These are phyloP conservation scores for Scheffersomyces segobiensis DNA, from an alignment of 1,139 yeast species.

Conservation along the genomic window DNA sequence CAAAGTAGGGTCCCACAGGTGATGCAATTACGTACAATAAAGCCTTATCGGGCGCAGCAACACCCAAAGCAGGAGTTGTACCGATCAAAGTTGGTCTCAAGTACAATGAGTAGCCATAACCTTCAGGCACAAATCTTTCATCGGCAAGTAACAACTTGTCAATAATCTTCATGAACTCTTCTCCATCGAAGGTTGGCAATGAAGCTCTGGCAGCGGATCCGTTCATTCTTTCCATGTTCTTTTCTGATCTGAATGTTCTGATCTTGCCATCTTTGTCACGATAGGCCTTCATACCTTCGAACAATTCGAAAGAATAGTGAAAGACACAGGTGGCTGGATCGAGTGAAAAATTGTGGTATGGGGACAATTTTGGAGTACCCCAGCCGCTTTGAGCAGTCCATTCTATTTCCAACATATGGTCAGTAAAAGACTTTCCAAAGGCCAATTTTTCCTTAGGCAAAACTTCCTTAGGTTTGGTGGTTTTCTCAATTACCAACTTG, in stretches of 20 bases:
- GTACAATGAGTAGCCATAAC: conserved; percentile 29
- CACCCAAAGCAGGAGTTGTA: conserved; percentile 36
- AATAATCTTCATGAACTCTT: conserved; percentile 36
- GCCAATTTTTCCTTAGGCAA: conserved; percentile 75
- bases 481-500: conserved; percentile 59
- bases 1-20: conserved; percentile 31
- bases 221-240: conserved; percentile 42
- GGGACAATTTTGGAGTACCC: conserved; percentile 37
- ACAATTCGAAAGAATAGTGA: conserved; percentile 30
- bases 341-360: conserved; percentile 34
- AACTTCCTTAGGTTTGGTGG: conserved; percentile 60
- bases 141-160: conserved; percentile 36
- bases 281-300: conserved; percentile 33
- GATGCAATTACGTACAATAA: conserved; percentile 37
- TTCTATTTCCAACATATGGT: conserved; percentile 43
- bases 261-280: conserved; percentile 30
- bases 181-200: conserved; percentile 38
- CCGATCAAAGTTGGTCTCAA: conserved; percentile 33
- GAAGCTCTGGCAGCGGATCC: conserved; percentile 37
- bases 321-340: conserved; percentile 29
- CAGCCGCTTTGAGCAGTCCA: conserved; percentile 38
- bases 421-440: conserved; percentile 85
- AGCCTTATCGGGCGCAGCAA: conserved; percentile 34
- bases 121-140: conserved; percentile 27
- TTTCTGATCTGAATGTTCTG: conserved; percentile 40